A percentile compares a stretch with the other conserved stretches of the same genome.
Evolutionary conservation across 2,329 filamentous ascomycete species (phyloP).

Genomic region (Stenocarpella maydis): DNA sequence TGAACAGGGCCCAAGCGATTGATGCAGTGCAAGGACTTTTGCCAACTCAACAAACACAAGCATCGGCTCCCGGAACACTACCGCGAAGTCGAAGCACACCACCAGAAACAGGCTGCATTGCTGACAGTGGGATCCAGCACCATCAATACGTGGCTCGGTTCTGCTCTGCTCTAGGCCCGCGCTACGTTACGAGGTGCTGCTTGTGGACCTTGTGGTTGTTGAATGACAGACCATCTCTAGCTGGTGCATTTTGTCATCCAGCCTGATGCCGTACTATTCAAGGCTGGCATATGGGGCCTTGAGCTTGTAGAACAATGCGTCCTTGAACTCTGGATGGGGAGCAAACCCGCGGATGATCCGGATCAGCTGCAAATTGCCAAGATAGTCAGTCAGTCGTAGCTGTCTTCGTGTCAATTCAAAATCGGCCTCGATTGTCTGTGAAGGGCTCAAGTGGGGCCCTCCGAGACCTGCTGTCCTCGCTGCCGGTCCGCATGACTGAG

Average conservation of each 20-base stretch:
- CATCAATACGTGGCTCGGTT: conserved; percentile 27
- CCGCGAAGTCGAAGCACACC: background rate
- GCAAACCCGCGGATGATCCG: background rate
- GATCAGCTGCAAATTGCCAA: background rate
- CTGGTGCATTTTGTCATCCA: background rate
- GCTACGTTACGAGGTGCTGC: conserved; percentile 15
- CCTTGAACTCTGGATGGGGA: background rate
- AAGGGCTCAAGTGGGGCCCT: background rate
- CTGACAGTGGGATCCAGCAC: conserved; percentile 28
- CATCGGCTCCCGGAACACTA: background rate
- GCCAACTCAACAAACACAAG: background rate
- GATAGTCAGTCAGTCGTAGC: background rate
- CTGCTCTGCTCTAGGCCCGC: conserved; percentile 18
- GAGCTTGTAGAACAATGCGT: conserved; percentile 12
- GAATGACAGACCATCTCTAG: background rate
- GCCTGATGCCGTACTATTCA: conserved; percentile 25
- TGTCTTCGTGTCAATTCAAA: background rate
- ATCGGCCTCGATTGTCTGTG: background rate
- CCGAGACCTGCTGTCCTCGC: background rate
- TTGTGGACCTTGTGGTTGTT: background rate
- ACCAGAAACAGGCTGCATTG: conserved; percentile 18
- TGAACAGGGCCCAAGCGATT: background rate
- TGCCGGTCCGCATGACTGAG: background rate
- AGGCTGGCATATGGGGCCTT: background rate
- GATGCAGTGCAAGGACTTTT: background rate